Conservation (phyloP, 2,329 filamentous ascomycete genomes). For the Cadophora malorum region DNA sequence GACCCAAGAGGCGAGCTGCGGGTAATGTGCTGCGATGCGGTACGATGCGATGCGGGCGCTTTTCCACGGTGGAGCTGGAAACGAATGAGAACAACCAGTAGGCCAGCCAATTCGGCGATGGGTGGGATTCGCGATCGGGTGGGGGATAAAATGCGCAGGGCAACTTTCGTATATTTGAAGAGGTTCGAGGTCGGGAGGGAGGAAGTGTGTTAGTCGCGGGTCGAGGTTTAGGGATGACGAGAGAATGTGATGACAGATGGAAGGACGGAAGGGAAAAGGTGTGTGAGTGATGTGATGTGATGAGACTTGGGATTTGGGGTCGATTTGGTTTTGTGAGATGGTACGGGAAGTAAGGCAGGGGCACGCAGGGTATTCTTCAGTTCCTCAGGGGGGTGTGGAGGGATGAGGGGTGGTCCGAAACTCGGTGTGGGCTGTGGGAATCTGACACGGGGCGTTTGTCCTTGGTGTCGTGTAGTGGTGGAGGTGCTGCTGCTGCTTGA, state of each 20-base stretch:
- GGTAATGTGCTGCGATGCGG: conserved; percentile 35
- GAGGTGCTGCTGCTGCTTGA: background rate
- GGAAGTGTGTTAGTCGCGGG: background rate
- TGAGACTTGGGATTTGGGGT: conserved; percentile 8
- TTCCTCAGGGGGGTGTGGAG: conserved; percentile 15
- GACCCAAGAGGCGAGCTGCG: conserved; percentile 39
- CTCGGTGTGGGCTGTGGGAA: conserved; percentile 27
- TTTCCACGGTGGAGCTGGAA: conserved; percentile 24
- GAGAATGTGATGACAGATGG: conserved; percentile 5
- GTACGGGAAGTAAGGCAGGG: conserved; percentile 1
- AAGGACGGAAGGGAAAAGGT: background rate
- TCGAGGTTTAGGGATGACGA: background rate
- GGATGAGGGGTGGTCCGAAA: conserved; percentile 32
- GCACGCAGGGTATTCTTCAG: conserved; percentile 8
- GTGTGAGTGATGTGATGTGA: conserved; percentile 13
- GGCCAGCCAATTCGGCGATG: conserved; percentile 5
- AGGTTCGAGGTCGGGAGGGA: background rate
- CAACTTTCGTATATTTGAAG: background rate
- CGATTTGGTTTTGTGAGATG: conserved; percentile 13
- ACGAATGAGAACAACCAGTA: conserved; percentile 20
- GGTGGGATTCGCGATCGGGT: background rate
- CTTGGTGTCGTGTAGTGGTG: background rate
- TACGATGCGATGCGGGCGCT: conserved; percentile 34
- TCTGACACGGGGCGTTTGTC: conserved; percentile 19
- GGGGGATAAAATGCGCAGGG: conserved; percentile 1